Evolutionary conservation across 805 yeast species (phyloP).

Genomic region (Priceomyces castillae): DNA sequence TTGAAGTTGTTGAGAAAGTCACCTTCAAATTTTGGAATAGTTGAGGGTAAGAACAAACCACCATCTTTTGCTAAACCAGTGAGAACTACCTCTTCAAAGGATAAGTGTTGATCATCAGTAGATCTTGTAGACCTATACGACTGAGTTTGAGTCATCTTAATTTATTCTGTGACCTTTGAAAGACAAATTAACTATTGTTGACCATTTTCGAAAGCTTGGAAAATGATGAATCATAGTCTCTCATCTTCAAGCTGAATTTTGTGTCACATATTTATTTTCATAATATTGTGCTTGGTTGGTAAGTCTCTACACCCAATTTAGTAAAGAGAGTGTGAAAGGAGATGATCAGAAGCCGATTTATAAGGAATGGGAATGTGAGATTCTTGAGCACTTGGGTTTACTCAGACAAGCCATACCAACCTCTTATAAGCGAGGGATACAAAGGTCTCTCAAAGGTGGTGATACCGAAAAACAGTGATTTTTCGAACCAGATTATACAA

Average conservation of each 20-base stretch:
- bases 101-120: constrained; percentile 44
- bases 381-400: constrained; percentile 15
- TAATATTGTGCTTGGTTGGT: background rate
- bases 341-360: background rate
- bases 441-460: constrained; percentile 21
- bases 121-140: constrained; percentile 82
- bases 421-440: constrained; percentile 24
- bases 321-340: background rate
- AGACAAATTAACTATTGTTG: background rate
- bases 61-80: constrained; percentile 96
- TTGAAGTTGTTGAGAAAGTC: constrained; percentile 67
- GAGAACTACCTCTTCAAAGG: constrained; percentile 80
- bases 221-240: constrained; percentile 1
- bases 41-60: constrained; percentile 87
- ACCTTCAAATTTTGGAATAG: constrained; percentile 64
- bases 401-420: constrained; percentile 25
- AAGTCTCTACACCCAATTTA: background rate
- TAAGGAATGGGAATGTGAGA: background rate
- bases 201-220: background rate
- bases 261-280: constrained; percentile 1
- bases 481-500: constrained; percentile 51
- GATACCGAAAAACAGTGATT: constrained; percentile 54
- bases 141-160: constrained; percentile 40
- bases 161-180: background rate
- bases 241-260: background rate